These are phyloP conservation scores for Penstemon eatonii DNA, from an alignment of 257 asterid species.

Conservation along the genomic window DNA sequence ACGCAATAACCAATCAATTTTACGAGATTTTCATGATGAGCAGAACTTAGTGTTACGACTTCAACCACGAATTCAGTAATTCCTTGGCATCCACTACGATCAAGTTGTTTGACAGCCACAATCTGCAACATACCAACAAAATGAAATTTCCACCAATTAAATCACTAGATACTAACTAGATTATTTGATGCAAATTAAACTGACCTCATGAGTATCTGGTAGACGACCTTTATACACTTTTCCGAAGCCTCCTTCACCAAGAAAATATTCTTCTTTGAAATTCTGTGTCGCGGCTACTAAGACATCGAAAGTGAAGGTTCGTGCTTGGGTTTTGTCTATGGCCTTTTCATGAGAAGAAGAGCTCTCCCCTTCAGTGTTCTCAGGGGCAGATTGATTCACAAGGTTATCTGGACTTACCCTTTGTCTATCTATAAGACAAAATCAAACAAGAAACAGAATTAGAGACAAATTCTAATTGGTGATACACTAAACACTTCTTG, in stretches of 20 bases:
- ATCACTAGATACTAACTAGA: background rate
- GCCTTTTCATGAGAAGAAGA: conserved; percentile 28
- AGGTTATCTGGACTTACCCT: conserved; percentile 34
- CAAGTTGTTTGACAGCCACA: conserved; percentile 56
- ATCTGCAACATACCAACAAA: conserved; percentile 29
- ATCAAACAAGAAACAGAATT: conserved; percentile 12
- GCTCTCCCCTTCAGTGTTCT: conserved; percentile 17
- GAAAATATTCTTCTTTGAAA: conserved; percentile 40
- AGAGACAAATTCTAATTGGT: background rate
- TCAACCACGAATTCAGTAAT: conserved; percentile 45
- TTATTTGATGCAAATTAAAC: conserved; percentile 33
- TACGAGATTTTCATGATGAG: conserved; percentile 52
- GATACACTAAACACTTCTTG: no score
- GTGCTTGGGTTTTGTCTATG: conserved; percentile 19
- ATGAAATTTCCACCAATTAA: background rate
- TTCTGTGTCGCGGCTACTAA: conserved; percentile 44
- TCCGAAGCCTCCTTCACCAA: conserved; percentile 67
- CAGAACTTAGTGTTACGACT: conserved; percentile 43
- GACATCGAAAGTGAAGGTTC: conserved; percentile 33
- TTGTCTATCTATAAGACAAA: conserved; percentile 35
- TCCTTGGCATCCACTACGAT: conserved; percentile 51
- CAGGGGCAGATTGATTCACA: conserved; percentile 35
- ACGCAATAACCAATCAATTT: conserved; percentile 51
- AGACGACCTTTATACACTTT: conserved; percentile 53
- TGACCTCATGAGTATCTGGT: conserved; percentile 48